Base-by-base conservation (phyloP, 345 rosid genomes). In the Acer campestre region DNA sequence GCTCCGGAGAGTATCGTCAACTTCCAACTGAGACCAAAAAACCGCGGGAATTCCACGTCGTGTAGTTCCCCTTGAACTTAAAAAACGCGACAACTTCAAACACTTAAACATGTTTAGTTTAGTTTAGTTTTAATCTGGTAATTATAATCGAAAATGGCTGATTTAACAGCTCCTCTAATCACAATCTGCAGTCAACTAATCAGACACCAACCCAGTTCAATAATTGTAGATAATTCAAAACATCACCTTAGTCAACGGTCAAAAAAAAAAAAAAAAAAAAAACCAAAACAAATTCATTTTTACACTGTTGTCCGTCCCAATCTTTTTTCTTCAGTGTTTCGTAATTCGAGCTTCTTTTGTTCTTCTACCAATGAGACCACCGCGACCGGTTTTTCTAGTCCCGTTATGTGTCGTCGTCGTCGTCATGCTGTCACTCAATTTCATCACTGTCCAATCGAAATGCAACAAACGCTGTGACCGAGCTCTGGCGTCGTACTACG, bases 401-500 rank as follows among this genome's bases (percentile, higher is more conserved):
- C 49, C 49, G 23, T 55, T 49, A 18, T 55, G 11, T 70, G 5
- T 31, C 35, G 35, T 31, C 46, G 46, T 75, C 74, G 40, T 66
- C 66, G 46, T 1, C 13, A 5, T 80, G 25, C 58, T 79, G 49
- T 81, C 70, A 61, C 64, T 77, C 61, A 61, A 49, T 63, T 67
- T 42, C 79, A 27, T 70, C 23, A n/a, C 81, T 51, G 87, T 78
- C 14, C 83, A 85, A 77, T 81, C 94, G 0, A 80, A 76, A 42
- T 92, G 97, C 82, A 62, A 4, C n/a, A 69, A 1, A 70, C 79
- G 80, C 55, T 90, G 92, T 78, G 84, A 73, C 75, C 13, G 75
- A 27, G 93, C 92, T 62, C 51, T 90, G 3, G 96, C 93, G 35
- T 91, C 93, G 12, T 96, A 87, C 90, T 92, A 87, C 83, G 53